Evolutionary conservation across 129 eudicot species (phyloP), one percentile per base, ranked within the genome.

Genomic region (Logfia minima): DNA sequence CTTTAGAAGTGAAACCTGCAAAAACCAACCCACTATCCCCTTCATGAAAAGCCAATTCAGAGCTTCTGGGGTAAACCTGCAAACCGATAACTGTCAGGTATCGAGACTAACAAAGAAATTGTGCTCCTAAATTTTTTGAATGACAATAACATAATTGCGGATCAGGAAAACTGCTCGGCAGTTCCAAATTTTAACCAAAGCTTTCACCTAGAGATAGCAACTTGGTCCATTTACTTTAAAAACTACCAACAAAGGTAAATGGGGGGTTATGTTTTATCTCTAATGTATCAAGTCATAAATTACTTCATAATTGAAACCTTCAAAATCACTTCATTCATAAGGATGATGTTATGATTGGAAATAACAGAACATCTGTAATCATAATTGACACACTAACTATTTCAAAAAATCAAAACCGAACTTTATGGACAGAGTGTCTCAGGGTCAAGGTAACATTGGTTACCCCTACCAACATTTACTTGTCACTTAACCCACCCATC

Each of bases 11-110:
- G 85, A 80, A 41, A 88, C 87, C 69, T 86, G 90, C 75, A 88
- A 45, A 73, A 83, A 86, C 92, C 92, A 88, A 31, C 90, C 92
- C 17, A 88, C 88, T 56, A 88, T 26, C 29, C 90, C 92, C 79
- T 88, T 88, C 83, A 77, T 74, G 79, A 88, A 81, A 41, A 88
- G 77, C 92, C 92, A 88, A 72, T 86, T 88, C 39, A 88, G 59
- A 56, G 88, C 86, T 82, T 88, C 92, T 28, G 92, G 92, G 76
- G 81, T 88, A 67, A 88, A 88, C 90, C 90, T 88, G 87, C 17
- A 53, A 55, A 59, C 21, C 31, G 19, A 19, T 6, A 5, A 56
- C 6, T 56, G 73, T 75, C 29, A 45, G 53, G 53, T 39, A 39
- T 45, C 4, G 5, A 45, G 53, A 45, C 14, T 11, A 11, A 22